Base-by-base conservation (phyloP, 768 basidiomycete species). In the Austroboletus eburneus region DNA sequence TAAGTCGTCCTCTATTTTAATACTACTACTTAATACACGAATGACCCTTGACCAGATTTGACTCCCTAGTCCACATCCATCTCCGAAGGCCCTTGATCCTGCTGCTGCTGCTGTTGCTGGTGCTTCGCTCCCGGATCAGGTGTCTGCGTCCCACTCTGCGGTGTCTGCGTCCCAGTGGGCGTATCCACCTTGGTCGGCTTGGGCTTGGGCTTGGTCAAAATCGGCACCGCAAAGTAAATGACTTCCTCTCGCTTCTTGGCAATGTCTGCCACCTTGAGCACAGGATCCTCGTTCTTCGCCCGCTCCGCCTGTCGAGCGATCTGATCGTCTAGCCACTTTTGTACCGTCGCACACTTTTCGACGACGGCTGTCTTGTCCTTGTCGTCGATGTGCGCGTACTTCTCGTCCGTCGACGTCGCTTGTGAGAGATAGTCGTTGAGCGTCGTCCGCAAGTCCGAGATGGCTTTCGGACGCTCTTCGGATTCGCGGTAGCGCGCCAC, bases 291-390 rank as follows among this genome's bases (percentile, higher is more conserved):
- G 64, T 89, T 87, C 83, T 96, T 95, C 65, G 86, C 71, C 45
- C 84, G 75, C 76, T 98, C 95, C 8, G 79, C 75, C 76, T 98
- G 96, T 57, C 84, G 74, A 50, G 81, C 84, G 49, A 81, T 80
- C 76, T 88, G 80, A 75, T 99, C 94, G 61, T 96, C 90, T 46
- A 99, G 78, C 96, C 95, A 98, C 71, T 96, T 89, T 69, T 91
- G 86, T 32, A 86, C 73, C 9, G 83, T 91, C 42, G 89, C 96
- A 46, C 84, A 84, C 67, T 87, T 88, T 72, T 99, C 96, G 57
- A 97, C 76, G 53, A 93, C 81, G 39, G 71, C 64, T 71, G 91
- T 80, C 69, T 84, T 89, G 67, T 92, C 90, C 72, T 87, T 90
- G 56, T 84, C 85, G 51, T 86, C 84, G 55, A 98, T 91, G 74